Base-by-base conservation (phyloP, 2,329 filamentous ascomycete genomes). In the Colletotrichum karsti region DNA sequence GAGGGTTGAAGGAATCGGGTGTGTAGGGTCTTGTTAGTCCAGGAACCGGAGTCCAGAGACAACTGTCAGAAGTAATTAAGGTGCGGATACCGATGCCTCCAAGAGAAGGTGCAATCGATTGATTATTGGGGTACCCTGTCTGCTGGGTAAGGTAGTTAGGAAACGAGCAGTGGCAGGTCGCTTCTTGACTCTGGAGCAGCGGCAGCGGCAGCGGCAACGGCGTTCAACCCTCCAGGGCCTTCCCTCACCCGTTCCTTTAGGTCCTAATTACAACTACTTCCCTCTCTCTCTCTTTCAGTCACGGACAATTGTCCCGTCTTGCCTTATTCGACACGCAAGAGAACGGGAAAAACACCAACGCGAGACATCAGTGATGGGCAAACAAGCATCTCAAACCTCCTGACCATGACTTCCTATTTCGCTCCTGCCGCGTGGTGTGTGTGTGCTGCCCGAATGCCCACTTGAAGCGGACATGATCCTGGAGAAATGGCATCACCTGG, bases 401-500 rank as follows among this genome's bases (percentile, higher is more conserved):
- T 57, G 64, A 63, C 51, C 64, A 44, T 59, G 41, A 20, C 50
- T 50, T 50, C 26, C 41, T 22, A 30, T 44, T 24, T 24, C 35
- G 46, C 41, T 58, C 42, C 24, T 18, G 51, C 50, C 26, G 30
- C 30, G 33, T 18, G 60, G 30, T 28, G 37, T 37, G 33, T 37
- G 33, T 50, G 48, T 56, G 30, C 12, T 66, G 57, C 57, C 48
- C 48, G 28, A 35, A 46, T 46, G 56, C 22, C 56, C 46, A 65
- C 46, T 35, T 30, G 48, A 30, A 48, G 48, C 48, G 26, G 50
- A 67, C 42, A 41, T 33, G 26, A 63, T 56, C 35, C 51, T 65
- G 63, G 63, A 63, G 64, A 64, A 60, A 60, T 57, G 59, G 64
- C 68, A 70, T 70, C 68, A 70, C 60, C 65, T 70, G 68, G 41